Evolutionary conservation across 371 early-diverging fungal species (phyloP), one percentile per base, ranked within the genome.

Genomic region (Entomophthora muscae): DNA sequence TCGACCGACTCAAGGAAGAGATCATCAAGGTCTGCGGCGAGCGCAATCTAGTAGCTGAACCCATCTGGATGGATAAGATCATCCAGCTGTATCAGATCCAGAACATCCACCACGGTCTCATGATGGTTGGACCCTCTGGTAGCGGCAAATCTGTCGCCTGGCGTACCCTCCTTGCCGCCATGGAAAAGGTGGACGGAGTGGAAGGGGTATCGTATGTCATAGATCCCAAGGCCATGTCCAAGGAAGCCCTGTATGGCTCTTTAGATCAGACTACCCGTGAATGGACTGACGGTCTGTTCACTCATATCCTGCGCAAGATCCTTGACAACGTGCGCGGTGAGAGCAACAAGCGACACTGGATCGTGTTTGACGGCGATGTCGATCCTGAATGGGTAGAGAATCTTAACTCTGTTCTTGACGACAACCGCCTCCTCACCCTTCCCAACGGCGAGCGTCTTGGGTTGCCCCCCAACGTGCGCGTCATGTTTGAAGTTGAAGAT

Each of bases 331-430:
- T 92, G 21, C 87, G 96, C 71, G 97, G 97, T 64, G 98, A 98
- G 76, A 85, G 85, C 63, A 65, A 77, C 33, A 88, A 86, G 69
- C 85, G 95, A 22, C 95, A 96, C 69, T 98, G 98, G 98, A 97
- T 98, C 67, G 85, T 98, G 31, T 99, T 98, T 75, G 99, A 98
- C 74, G 97, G 99, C 68, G 97, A 95, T 76, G 94, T 98, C 30
- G 97, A 98, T 77, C 98, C 99, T 21, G 94, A 95, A 69, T 99
- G 99, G 99, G 96, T 98, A 52, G 99, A 99, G 75, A 98, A 98
- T 73, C 84, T 99, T 69, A 98, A 98, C 77, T 74, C 88, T 56
- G 97, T 98, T 2, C 78, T 98, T 51, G 98, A 98, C 68, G 98
- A 98, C 75, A 98, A 98, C 76, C 85, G 87, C 66, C 72, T 95